A percentile compares a stretch with the other conserved stretches of the same genome.
phyloP scores from a whole-genome alignment of 805 yeast genomes.

The Ogataea nitratoaversa region DNA sequence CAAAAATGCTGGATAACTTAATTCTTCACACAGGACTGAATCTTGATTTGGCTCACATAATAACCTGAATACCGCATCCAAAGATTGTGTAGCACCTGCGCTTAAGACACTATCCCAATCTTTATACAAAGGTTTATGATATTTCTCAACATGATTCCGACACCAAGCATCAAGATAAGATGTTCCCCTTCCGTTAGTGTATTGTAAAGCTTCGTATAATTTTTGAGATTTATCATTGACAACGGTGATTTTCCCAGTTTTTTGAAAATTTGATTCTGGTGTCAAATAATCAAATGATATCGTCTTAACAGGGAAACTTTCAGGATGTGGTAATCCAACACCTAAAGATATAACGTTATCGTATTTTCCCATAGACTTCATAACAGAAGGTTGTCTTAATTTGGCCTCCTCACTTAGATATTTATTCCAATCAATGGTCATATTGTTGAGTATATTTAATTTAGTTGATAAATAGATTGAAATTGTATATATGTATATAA shows the following conservation, averaged over 20 bases:
- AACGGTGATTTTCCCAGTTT: constrained; percentile 35
- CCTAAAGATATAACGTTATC: constrained; percentile 44
- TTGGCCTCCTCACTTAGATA: constrained; percentile 26
- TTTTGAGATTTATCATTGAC: constrained; percentile 19
- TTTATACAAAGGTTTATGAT: constrained; percentile 41
- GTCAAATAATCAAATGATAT: constrained; percentile 28
- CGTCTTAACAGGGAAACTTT: constrained; percentile 44
- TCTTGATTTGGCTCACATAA: constrained; percentile 71
- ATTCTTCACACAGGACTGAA: constrained; percentile 75
- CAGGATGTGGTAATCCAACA: constrained; percentile 54
- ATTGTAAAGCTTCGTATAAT: constrained; percentile 47
- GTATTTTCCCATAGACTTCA: constrained; percentile 20
- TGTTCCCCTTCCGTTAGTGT: constrained; percentile 47
- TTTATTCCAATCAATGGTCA: constrained; percentile 26
- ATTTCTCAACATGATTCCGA: constrained; percentile 37
- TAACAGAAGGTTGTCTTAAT: constrained; percentile 26
- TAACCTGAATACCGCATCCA: constrained; percentile 80
- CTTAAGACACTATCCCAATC: constrained; percentile 72
- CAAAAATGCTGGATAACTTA: constrained; percentile 77
- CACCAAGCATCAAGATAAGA: constrained; percentile 38
- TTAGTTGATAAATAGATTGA: neutral
- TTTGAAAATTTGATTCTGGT: constrained; percentile 40
- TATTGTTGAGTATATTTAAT: too few relatives aligned
- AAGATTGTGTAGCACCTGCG: constrained; percentile 85
- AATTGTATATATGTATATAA: neutral